Evolutionary conservation across 169 alveolate species (phyloP).

Genomic region (Prorocentrum cordatum): DNA sequence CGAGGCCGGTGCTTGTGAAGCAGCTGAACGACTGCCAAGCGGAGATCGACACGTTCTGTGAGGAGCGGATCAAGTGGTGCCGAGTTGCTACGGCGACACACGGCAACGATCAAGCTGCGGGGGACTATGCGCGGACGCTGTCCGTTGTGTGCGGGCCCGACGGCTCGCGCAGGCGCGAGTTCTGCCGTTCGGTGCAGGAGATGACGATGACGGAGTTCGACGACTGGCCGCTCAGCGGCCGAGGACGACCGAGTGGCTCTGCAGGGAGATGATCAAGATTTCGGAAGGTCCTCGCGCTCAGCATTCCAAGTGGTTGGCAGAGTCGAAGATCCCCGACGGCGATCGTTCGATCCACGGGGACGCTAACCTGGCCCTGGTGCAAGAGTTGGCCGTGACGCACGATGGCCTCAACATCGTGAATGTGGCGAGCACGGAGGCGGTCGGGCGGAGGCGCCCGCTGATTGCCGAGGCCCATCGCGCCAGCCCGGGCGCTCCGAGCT

Average conservation of each 20-base stretch:
- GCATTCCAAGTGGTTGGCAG: not conserved
- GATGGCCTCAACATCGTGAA: not conserved
- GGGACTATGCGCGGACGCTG: not conserved
- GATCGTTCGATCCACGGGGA: not conserved
- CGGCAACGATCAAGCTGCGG: not conserved
- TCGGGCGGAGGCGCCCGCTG: not conserved
- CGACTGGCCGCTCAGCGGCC: not conserved
- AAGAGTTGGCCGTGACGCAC: not conserved
- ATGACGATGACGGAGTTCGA: not conserved
- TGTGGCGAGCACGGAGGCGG: not conserved
- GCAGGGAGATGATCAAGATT: not conserved
- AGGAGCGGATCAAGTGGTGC: not conserved
- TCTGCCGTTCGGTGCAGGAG: not conserved
- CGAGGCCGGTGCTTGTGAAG: too few species aligned
- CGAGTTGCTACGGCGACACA: not conserved
- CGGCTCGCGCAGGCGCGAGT: not conserved
- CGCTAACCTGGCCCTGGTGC: not conserved
- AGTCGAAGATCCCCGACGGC: not conserved
- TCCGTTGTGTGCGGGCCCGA: not conserved
- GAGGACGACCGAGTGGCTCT: not conserved
- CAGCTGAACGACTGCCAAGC: too few species aligned
- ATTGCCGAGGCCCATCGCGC: conserved; percentile 1
- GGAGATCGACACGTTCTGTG: not conserved
- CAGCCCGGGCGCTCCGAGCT: not conserved
- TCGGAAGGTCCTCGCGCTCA: not conserved